Evolutionary conservation across 306 rosid species (phyloP).

Genomic region (Vachellia pachyceras): DNA sequence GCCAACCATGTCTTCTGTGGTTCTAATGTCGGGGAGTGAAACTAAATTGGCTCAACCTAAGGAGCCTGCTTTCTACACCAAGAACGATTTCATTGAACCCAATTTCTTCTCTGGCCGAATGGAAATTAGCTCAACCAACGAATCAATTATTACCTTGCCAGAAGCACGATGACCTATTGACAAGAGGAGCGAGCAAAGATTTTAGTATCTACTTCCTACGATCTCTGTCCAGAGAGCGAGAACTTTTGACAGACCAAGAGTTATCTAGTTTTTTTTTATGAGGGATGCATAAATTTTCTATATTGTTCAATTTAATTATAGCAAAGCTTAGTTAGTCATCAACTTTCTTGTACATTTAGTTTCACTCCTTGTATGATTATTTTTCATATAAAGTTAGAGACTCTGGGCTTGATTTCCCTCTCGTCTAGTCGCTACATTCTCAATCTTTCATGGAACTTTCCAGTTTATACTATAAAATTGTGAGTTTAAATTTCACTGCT

Average conservation of each 20-base stretch:
- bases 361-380: background rate
- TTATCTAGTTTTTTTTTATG: background rate
- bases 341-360: background rate
- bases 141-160: conserved; percentile 26
- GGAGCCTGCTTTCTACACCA: conserved; percentile 53
- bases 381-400: background rate
- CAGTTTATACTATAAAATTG: too few relatives aligned
- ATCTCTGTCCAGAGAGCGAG: background rate
- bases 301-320: background rate
- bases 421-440: background rate
- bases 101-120: conserved; percentile 20
- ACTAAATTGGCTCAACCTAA: conserved; percentile 50
- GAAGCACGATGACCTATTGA: conserved; percentile 28
- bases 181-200: background rate
- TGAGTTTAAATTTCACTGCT: too few relatives aligned
- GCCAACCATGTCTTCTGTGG: conserved; percentile 43
- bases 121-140: conserved; percentile 34
- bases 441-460: background rate
- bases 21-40: conserved; percentile 51
- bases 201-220: background rate
- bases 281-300: background rate
- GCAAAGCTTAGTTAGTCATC: background rate
- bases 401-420: background rate
- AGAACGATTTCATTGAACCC: conserved; percentile 2
- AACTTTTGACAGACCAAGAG: background rate